A percentile compares a stretch with the other conserved stretches of the same genome.
These are phyloP conservation scores for Pisolithus tinctorius DNA, from an alignment of 768 basidiomycete genomes.

Conservation along the genomic window DNA sequence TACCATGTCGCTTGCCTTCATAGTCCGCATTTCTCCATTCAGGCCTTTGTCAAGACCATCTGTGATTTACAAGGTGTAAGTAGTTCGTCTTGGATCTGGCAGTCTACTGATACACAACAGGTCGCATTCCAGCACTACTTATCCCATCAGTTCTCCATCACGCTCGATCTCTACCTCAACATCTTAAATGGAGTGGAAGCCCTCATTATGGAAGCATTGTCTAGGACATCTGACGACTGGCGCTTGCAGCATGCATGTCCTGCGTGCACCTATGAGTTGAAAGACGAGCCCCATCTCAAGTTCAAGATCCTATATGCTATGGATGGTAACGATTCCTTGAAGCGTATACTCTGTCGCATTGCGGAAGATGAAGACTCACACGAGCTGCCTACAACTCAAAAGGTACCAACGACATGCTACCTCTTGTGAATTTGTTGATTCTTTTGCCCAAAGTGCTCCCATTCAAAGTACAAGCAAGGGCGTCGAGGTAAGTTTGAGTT, in stretches of 20 bases:
- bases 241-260: slow-evolving; percentile 5
- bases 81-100: neutral
- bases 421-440: neutral
- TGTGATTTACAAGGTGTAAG: slow-evolving; percentile 13
- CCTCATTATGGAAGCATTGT: too few species aligned
- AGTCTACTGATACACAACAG: too few species aligned
- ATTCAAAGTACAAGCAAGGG: too few species aligned
- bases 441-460: too few species aligned
- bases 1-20: slow-evolving; percentile 5
- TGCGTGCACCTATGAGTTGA: slow-evolving; percentile 4
- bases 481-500: too few species aligned
- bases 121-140: slow-evolving; percentile 7
- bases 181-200: slow-evolving; percentile 2
- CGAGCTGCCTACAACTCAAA: too few species aligned
- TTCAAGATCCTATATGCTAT: slow-evolving; percentile 7
- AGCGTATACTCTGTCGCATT: neutral
- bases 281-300: neutral
- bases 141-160: slow-evolving; percentile 16
- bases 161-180: slow-evolving; percentile 21
- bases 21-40: slow-evolving; percentile 14
- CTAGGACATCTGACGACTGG: slow-evolving; percentile 5
- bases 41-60: slow-evolving; percentile 14
- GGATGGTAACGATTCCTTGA: slow-evolving; percentile 7
- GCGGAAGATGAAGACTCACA: too few species aligned
- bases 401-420: too few species aligned